Evolutionary conservation across 2,329 filamentous ascomycete genomes (phyloP).

Genomic region (Phaeophleospora eucalypticola): DNA sequence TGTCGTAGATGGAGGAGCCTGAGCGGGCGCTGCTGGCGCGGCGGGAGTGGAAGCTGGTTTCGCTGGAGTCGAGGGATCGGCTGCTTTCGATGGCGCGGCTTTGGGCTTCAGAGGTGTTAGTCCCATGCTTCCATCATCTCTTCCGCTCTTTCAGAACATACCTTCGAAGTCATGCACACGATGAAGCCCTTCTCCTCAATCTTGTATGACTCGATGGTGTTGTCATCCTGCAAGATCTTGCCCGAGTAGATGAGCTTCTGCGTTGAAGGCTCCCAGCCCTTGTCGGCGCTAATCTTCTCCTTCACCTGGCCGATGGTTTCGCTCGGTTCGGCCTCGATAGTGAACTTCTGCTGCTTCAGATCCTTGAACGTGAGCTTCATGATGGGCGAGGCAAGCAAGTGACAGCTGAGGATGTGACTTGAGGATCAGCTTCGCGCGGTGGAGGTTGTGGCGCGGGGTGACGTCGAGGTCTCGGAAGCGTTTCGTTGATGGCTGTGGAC

Average conservation of each 20-base stretch:
- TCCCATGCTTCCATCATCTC: not conserved
- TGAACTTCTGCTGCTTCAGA: slow-evolving; percentile 98
- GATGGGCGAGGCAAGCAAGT: slow-evolving; percentile 10
- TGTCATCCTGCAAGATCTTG: slow-evolving; percentile 97
- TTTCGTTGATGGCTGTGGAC: too few species aligned
- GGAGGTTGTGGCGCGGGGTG: slow-evolving; percentile 7
- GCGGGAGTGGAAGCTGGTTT: slow-evolving; percentile 35
- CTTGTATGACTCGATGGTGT: slow-evolving; percentile 93
- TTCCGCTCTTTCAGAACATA: slow-evolving; percentile 36
- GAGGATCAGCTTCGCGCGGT: not conserved
- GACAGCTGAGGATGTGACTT: not conserved
- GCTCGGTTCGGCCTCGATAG: slow-evolving; percentile 87
- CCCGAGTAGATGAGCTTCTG: slow-evolving; percentile 99
- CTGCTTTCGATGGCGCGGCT: slow-evolving; percentile 47
- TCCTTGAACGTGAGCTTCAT: slow-evolving; percentile 79
- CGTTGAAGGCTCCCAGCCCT: slow-evolving; percentile 84
- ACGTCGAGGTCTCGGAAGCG: not conserved
- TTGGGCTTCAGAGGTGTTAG: slow-evolving; percentile 59
- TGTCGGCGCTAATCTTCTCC: slow-evolving; percentile 84
- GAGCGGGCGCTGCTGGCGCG: slow-evolving; percentile 52
- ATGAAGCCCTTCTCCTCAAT: slow-evolving; percentile 99
- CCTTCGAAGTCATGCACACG: slow-evolving; percentile 97
- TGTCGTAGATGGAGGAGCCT: slow-evolving; percentile 50
- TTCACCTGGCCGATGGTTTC: slow-evolving; percentile 89
- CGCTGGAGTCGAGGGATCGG: slow-evolving; percentile 56